Conservation (phyloP, 2,329 filamentous ascomycete genomes). For the Ophiostoma sp. region DNA sequence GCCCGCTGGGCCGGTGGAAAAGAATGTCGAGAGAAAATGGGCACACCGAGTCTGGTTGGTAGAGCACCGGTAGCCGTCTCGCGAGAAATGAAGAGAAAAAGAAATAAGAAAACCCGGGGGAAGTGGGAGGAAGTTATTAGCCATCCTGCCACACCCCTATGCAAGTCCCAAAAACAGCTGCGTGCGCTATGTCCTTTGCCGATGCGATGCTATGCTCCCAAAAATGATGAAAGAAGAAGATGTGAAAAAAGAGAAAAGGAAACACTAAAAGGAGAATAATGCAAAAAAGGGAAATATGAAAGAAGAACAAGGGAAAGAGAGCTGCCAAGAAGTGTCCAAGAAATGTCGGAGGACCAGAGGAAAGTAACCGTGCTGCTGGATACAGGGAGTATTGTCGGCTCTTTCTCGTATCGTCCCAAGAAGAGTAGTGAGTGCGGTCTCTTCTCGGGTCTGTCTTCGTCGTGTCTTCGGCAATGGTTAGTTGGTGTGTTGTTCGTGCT, state of each 20-base stretch:
- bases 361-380: neutral
- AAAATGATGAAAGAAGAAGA: neutral
- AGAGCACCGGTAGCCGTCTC: neutral
- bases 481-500: neutral
- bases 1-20: neutral
- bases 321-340: neutral
- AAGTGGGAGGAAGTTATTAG: neutral
- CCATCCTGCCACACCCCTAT: slow-evolving; percentile 3
- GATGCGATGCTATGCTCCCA: slow-evolving; percentile 10
- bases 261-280: slow-evolving; percentile 7
- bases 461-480: slow-evolving; percentile 27
- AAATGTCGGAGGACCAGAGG: neutral
- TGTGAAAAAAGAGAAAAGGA: neutral
- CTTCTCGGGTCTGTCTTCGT: slow-evolving; percentile 6
- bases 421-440: neutral
- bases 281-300: slow-evolving; percentile 20
- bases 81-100: neutral
- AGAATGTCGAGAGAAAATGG: neutral
- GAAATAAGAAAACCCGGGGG: slow-evolving; percentile 24
- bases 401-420: neutral
- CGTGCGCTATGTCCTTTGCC: neutral
- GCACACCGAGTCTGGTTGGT: neutral
- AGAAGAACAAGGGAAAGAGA: slow-evolving; percentile 3
- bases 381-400: neutral
- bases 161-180: slow-evolving; percentile 19